Base-by-base conservation (phyloP, 345 rosid species). In the Dipteronia sinensis region DNA sequence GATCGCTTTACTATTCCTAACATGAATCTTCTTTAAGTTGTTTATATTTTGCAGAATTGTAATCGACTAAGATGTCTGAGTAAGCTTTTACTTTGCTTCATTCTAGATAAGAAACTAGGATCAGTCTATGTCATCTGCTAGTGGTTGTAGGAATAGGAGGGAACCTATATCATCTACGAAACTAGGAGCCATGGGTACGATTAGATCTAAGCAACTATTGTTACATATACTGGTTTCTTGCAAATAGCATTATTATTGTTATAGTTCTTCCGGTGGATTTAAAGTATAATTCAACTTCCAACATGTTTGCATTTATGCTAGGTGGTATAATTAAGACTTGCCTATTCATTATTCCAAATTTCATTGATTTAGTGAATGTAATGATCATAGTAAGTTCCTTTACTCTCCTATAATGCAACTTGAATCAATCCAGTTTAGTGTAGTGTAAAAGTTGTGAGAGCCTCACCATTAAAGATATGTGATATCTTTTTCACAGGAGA, bases 401-500 rank as follows among this genome's bases (percentile, higher is more conserved):
- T 25, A 47, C 69, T 27, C 40, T 65, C 38, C 27, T 23, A 65
- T 31, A 29, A 31, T 77, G 42, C 44, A 75, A 71, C 12, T 49
- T 19, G 63, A 63, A 12, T 15, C 25, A 67, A 67, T 11, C 47
- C 51, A 67, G 65, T 67, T 74, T 69, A 78, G 74, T 65, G 15
- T 6, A 65, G 47, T 53, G 58, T 51, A 69, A 66, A 76, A 46
- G 75, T 58, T 51, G 22, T 16, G 25, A 71, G 78, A 75, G 65
- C 38, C 80, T 87, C 76, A 92, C 99, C 98, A 86, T 83, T 86
- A 67, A 92, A 89, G 81, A 74, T 85, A 66, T 78, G 78, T 79
- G 94, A 83, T 83, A 81, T 90, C 86, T 88, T 94, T 82, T 87
- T 89, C 83, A 92, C 88, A 2, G 98, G 98, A 42, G 96, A 94